Base-by-base conservation (phyloP, 1,139 yeast genomes). In the Kluyveromyces marxianus region DNA sequence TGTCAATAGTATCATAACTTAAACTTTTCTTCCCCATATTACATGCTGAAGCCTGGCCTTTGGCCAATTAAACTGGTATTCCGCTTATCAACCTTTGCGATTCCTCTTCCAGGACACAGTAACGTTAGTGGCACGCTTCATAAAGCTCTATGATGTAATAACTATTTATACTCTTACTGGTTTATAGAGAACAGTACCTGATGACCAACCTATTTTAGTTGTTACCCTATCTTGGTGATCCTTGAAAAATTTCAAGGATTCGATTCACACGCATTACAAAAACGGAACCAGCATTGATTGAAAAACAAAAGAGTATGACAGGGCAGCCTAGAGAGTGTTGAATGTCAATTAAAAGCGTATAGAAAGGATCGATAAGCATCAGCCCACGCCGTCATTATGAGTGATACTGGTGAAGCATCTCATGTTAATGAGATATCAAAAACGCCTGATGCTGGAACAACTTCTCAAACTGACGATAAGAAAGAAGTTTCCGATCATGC, bases 1-100 rank as follows among this genome's bases (percentile, higher is more conserved):
- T 50, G 10, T 57, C 55, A 10, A 68, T 65, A 21, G 50, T 52
- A 34, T 52, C 45, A 39, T 58, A 58, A 5, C 26, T 25, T 3
- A 33, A 26, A 26, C 21, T 26, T 25, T 40, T 40, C 33, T 35
- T 40, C 25, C 41, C 28, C 41, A 39, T 39, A 14, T 42, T 54
- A 31, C 21, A 51, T 50, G 25, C 46, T 49, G 45, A 45, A 42
- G 29, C 28, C 32, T 30, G 32, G 7, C 32, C 32, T 30, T 30
- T 30, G 7, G 21, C 21, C 21, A 14, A 14, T 14, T 14, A 14
- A 14, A 14, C 21, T 14, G 21, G 21, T 14, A 14, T 14, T 14
- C 21, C 21, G 21, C 21, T 14, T 14, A 14, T 14, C 21, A 14
- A 14, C 21, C 21, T 14, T 14, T 14, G 21, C 2, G 21, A 14